These are phyloP conservation scores for Nymphaea thermarum DNA, from an alignment of 164 flowering plant species.

Conservation along the genomic window DNA sequence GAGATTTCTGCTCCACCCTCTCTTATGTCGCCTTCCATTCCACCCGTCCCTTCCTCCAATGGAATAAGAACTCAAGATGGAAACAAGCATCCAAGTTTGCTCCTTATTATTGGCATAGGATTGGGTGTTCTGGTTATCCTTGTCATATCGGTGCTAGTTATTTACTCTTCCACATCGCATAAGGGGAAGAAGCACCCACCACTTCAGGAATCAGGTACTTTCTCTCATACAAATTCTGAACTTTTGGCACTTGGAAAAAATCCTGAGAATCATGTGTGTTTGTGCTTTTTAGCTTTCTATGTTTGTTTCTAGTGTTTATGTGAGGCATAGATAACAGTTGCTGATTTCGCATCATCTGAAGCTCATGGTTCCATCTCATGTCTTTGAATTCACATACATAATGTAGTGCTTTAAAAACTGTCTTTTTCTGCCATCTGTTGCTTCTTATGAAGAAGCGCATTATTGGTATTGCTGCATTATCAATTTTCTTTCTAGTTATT, in stretches of 20 bases:
- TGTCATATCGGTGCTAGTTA: conserved; percentile 27
- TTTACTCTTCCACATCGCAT: conserved; percentile 33
- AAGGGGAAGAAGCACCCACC: conserved; percentile 28
- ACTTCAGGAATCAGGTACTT: conserved; percentile 42
- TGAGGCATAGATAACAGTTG: too few species aligned
- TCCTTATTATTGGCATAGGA: conserved; percentile 50
- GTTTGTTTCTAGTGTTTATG: too few species aligned
- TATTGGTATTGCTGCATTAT: neutral
- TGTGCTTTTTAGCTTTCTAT: too few species aligned
- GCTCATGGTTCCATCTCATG: too few species aligned
- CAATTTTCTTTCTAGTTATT: neutral
- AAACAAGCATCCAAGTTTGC: conserved; percentile 30
- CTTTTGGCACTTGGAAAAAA: neutral
- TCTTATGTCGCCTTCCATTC: conserved; percentile 36
- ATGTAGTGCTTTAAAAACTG: too few species aligned
- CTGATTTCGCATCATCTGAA: too few species aligned
- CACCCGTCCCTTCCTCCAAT: conserved; percentile 24
- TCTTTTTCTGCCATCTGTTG: too few species aligned
- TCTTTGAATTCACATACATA: too few species aligned
- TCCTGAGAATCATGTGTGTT: neutral
- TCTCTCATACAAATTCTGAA: conserved; percentile 4
- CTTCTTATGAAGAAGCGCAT: neutral
- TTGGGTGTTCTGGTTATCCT: conserved; percentile 39
- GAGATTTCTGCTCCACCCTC: conserved; percentile 44
- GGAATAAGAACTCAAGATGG: conserved; percentile 15